Evolutionary conservation across 768 basidiomycete genomes (phyloP).

Genomic region (Suillus spraguei): DNA sequence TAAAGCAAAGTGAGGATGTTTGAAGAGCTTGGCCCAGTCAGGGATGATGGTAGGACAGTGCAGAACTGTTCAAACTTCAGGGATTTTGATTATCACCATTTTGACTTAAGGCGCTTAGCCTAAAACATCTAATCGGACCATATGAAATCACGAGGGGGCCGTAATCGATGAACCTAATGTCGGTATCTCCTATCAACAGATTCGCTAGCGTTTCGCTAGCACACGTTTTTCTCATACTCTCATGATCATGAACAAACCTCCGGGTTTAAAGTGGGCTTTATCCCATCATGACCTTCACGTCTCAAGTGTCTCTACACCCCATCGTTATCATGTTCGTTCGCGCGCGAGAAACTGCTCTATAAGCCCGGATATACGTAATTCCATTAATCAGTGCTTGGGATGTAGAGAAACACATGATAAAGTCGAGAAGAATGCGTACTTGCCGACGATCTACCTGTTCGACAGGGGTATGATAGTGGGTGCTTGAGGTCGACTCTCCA

Average conservation of each 20-base stretch:
- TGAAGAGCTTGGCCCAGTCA: constrained; percentile 8
- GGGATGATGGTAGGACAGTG: neutral
- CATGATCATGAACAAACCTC: constrained; percentile 15
- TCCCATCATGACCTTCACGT: constrained; percentile 33
- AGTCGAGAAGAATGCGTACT: constrained; percentile 8
- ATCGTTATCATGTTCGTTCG: constrained; percentile 11
- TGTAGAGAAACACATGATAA: constrained; percentile 3
- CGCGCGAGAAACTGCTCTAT: neutral
- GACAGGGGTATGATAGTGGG: constrained; percentile 65
- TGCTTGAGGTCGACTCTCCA: constrained; percentile 56
- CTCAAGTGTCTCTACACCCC: constrained; percentile 12
- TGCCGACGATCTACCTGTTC: constrained; percentile 38
- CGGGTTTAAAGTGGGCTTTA: constrained; percentile 37
- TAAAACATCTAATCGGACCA: constrained; percentile 1
- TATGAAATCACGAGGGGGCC: constrained; percentile 11
- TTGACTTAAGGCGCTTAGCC: neutral
- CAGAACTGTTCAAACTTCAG: neutral
- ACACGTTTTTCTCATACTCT: neutral
- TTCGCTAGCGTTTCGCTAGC: neutral
- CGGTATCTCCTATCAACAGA: no score
- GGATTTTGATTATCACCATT: constrained; percentile 13
- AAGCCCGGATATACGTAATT: neutral
- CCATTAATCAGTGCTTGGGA: constrained; percentile 2
- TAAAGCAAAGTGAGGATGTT: constrained; percentile 7
- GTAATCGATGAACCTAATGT: constrained; percentile 2